Percentiles rank a stretch among this genome's conserved stretches.
These are phyloP conservation scores for Gryganskiella cystojenkinii DNA, from an alignment of 192 early-diverging fungal genomes.

Conservation along the genomic window DNA sequence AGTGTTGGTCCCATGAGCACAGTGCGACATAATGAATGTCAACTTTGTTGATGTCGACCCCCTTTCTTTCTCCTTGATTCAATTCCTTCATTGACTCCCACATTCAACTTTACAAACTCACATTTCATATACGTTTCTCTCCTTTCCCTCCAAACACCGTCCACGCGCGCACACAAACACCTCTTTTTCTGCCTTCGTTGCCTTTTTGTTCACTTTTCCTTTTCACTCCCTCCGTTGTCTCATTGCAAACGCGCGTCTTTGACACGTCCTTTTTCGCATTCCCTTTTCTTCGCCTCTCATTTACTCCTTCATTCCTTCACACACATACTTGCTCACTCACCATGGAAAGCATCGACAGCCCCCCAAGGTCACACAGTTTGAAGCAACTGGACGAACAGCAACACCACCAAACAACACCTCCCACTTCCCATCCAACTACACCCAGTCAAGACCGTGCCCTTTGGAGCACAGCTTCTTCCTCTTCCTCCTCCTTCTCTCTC, in stretches of 20 bases:
- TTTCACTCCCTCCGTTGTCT: background rate
- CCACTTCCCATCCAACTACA: background rate
- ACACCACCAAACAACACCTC: background rate
- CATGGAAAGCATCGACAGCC: background rate
- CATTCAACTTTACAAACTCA: background rate
- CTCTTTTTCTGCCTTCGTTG: background rate
- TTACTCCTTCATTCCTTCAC: background rate
- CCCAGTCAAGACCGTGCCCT: background rate
- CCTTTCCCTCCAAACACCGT: background rate
- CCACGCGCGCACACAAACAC: background rate
- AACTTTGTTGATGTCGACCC: too few species aligned
- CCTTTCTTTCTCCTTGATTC: too few species aligned
- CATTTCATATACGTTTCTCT: background rate
- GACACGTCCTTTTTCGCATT: background rate
- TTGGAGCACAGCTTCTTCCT: constrained; percentile 15
- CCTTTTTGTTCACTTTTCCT: background rate
- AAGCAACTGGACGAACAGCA: background rate
- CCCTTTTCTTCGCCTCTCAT: background rate
- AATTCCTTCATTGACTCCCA: too few species aligned
- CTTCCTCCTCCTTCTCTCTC: constrained; percentile 12
- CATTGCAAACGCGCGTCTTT: background rate
- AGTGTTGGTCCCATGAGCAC: too few species aligned
- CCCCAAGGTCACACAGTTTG: background rate
- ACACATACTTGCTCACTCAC: background rate
- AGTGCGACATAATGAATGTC: too few species aligned